Evolutionary conservation across 768 basidiomycete genomes (phyloP).

Genomic region (Auricularia sp.): DNA sequence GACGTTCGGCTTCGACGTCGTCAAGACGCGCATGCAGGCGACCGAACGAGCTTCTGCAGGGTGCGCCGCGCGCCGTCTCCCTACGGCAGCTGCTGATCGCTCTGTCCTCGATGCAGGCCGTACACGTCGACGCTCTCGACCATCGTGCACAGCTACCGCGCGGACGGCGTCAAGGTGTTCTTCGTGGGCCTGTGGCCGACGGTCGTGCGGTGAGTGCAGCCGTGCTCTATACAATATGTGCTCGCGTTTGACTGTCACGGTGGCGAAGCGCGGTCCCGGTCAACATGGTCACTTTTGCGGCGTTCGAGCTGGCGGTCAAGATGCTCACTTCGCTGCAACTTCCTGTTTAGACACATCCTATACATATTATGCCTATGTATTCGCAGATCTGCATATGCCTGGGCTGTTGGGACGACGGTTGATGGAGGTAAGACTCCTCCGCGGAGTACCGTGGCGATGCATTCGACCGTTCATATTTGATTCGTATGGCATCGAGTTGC

Average conservation of each 20-base stretch:
- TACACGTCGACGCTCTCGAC: conserved; percentile 53
- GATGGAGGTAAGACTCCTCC: too few species aligned
- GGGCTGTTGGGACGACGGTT: too few species aligned
- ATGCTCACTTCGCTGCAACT: background rate
- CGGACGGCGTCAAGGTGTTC: conserved; percentile 62
- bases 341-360: too few species aligned
- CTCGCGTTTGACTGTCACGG: background rate
- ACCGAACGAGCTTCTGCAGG: conserved; percentile 10
- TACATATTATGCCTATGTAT: too few species aligned
- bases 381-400: too few species aligned
- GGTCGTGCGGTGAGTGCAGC: conserved; percentile 51
- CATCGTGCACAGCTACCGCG: conserved; percentile 46
- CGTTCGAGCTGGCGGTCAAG: conserved; percentile 40
- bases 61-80: background rate
- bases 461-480: too few species aligned
- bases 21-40: conserved; percentile 84
- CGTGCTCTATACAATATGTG: conserved; percentile 1
- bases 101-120: conserved; percentile 28
- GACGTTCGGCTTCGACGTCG: conserved; percentile 83
- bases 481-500: too few species aligned
- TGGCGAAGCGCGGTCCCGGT: conserved; percentile 61
- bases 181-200: conserved; percentile 73
- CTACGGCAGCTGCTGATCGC: background rate
- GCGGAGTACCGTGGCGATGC: too few species aligned
- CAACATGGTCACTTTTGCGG: conserved; percentile 75